Base-by-base conservation (phyloP, 306 rosid genomes). In the Ceratonia siliqua region DNA sequence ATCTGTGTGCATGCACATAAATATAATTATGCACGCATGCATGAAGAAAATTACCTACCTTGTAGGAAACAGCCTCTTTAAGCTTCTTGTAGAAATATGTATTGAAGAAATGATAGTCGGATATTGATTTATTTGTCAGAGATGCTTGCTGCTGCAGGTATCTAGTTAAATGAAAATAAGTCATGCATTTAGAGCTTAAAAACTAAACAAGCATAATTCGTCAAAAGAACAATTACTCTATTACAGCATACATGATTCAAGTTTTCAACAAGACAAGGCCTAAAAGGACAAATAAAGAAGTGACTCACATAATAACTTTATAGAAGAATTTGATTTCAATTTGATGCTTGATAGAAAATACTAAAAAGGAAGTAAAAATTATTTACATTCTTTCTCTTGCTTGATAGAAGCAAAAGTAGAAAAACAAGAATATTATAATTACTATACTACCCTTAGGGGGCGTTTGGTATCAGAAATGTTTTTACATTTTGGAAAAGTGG, bases 1-100 rank as follows among this genome's bases (percentile, higher is more conserved):
- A 59, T 64, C 43, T 57, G 13, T 15, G 68, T 27, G 28, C 73
- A 58, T 32, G 56, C 77, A 78, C 42, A 74, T 56, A 52, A 45
- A 43, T 39, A 74, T 56, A 54, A 81, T 74, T 21, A 42, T 15
- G 58, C 45, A 78, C 50, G 18, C 24, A 62, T 39, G 62, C 43
- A 65, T 22, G 55, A 67, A 66, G 72, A 64, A 72, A 61, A 67
- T 55, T 25, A 46, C 63, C 18, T 83, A 94, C 98, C 99, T 94
- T 87, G 81, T 78, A 73, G 63, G 93, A 83, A 43, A 92, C 89
- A 75, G 94, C 97, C 79, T 91, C 95, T 83, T 84, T 88, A 57
- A 94, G 96, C 92, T 94, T 94, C 61, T 88, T 80, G 86, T 92
- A 94, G 82, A 94, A 94, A 85, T 85, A 94, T 38, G 99, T 94